A percentile compares a stretch with the other conserved stretches of the same genome.
Evolutionary conservation across 176 grass and related monocot genomes (phyloP).

Genomic region (Saccharum spontaneum): DNA sequence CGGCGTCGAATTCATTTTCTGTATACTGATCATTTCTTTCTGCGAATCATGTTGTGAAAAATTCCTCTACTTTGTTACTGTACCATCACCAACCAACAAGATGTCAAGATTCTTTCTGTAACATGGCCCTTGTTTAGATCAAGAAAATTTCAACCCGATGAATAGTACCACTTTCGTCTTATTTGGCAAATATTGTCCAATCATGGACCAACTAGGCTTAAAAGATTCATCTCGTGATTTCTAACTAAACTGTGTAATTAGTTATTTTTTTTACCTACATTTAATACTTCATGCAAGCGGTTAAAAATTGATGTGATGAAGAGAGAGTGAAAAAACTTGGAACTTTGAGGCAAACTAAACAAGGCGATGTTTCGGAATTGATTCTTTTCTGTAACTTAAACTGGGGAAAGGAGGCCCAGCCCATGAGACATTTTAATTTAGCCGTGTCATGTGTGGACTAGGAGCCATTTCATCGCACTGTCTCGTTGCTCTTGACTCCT

Average conservation of each 20-base stretch:
- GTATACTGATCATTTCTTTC: not conserved
- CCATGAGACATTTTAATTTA: not conserved
- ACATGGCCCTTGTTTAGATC: no score
- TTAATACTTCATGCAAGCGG: no score
- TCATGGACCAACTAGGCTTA: no score
- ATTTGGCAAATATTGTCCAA: no score
- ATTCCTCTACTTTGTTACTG: not conserved
- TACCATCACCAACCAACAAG: not conserved
- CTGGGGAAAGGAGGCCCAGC: not conserved
- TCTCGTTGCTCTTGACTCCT: not conserved
- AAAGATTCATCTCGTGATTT: no score
- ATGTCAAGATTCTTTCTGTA: slow-evolving; percentile 24
- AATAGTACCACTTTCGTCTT: no score
- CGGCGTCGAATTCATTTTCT: not conserved
- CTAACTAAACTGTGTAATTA: no score
- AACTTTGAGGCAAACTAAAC: no score
- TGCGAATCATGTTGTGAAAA: not conserved
- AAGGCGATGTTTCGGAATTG: not conserved
- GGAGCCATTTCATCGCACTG: not conserved
- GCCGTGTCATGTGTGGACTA: not conserved
- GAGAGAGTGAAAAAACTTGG: no score
- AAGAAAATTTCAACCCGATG: no score
- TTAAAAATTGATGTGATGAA: no score
- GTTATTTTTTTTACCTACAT: no score
- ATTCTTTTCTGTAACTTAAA: slow-evolving; percentile 27